Evolutionary conservation across 2,329 filamentous ascomycete species (phyloP).

Genomic region (Fusarium musae): DNA sequence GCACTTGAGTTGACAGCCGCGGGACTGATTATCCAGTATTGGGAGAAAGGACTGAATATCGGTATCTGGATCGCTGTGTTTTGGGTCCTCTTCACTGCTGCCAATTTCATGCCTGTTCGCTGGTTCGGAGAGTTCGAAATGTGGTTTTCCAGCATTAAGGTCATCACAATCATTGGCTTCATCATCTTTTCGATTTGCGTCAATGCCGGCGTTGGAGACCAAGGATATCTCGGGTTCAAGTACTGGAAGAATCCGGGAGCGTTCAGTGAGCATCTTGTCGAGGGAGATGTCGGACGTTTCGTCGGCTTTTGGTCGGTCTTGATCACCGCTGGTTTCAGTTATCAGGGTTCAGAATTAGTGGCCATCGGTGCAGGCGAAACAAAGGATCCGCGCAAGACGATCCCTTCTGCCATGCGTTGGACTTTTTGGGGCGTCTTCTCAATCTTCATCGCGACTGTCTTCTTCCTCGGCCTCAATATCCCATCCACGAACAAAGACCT

Average conservation of each 20-base stretch:
- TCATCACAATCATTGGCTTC: slow-evolving; percentile 67
- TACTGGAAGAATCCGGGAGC: slow-evolving; percentile 56
- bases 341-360: slow-evolving; percentile 45
- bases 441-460: slow-evolving; percentile 21
- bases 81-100: slow-evolving; percentile 62
- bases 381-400: slow-evolving; percentile 46
- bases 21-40: slow-evolving; percentile 69
- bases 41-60: slow-evolving; percentile 62
- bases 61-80: slow-evolving; percentile 71
- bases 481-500: slow-evolving; percentile 57
- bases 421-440: slow-evolving; percentile 42
- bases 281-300: slow-evolving; percentile 62
- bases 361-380: slow-evolving; percentile 49
- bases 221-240: slow-evolving; percentile 54
- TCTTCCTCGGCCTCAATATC: slow-evolving; percentile 24
- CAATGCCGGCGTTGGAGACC: slow-evolving; percentile 66
- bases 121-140: slow-evolving; percentile 72
- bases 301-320: slow-evolving; percentile 69
- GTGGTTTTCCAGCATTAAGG: slow-evolving; percentile 69
- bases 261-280: slow-evolving; percentile 60
- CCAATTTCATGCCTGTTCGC: slow-evolving; percentile 67
- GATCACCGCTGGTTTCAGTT: slow-evolving; percentile 60
- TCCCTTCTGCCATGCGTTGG: slow-evolving; percentile 47
- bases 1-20: slow-evolving; percentile 69
- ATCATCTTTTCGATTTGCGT: slow-evolving; percentile 59